Evolutionary conservation across 2,329 filamentous ascomycete species (phyloP).

Genomic region (Rutstroemia sp.): DNA sequence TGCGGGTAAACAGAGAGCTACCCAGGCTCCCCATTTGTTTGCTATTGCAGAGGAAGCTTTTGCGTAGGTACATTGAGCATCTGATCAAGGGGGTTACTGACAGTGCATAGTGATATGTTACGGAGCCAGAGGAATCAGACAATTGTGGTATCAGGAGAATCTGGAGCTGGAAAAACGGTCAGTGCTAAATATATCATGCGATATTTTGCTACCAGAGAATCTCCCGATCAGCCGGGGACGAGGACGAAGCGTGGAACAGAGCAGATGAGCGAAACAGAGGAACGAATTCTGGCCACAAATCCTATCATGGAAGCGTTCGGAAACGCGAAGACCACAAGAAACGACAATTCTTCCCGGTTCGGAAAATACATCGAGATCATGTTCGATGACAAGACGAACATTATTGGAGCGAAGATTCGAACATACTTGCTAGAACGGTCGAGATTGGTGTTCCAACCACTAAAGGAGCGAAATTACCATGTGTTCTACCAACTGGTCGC

Average conservation of each 20-base stretch:
- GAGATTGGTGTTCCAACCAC: constrained; percentile 89
- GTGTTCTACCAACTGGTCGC: constrained; percentile 97
- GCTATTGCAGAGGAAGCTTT: constrained; percentile 98
- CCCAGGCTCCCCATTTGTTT: constrained; percentile 95
- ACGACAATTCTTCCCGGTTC: constrained; percentile 98
- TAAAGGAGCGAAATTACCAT: constrained; percentile 98
- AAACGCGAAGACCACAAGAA: constrained; percentile 98
- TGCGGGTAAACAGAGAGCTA: constrained; percentile 90
- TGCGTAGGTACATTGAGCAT: constrained; percentile 53
- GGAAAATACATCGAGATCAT: constrained; percentile 99
- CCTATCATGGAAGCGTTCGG: constrained; percentile 99
- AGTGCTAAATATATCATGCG: constrained; percentile 99
- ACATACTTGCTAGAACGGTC: constrained; percentile 94
- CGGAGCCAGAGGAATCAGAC: constrained; percentile 95
- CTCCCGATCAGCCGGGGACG: constrained; percentile 76
- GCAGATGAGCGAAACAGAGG: constrained; percentile 93
- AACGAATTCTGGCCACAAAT: constrained; percentile 96
- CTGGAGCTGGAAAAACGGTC: constrained; percentile 96
- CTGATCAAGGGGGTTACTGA: constrained; percentile 31
- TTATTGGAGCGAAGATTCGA: constrained; percentile 94
- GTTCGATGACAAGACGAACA: constrained; percentile 92
- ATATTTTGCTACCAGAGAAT: constrained; percentile 96
- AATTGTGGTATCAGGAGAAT: constrained; percentile 98
- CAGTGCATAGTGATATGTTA: constrained; percentile 75
- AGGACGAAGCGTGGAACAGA: constrained; percentile 69